A percentile compares a stretch with the other conserved stretches of the same genome.
Conservation (phyloP, 1,139 yeast genomes). For the Tardiomyces digboiensis region DNA sequence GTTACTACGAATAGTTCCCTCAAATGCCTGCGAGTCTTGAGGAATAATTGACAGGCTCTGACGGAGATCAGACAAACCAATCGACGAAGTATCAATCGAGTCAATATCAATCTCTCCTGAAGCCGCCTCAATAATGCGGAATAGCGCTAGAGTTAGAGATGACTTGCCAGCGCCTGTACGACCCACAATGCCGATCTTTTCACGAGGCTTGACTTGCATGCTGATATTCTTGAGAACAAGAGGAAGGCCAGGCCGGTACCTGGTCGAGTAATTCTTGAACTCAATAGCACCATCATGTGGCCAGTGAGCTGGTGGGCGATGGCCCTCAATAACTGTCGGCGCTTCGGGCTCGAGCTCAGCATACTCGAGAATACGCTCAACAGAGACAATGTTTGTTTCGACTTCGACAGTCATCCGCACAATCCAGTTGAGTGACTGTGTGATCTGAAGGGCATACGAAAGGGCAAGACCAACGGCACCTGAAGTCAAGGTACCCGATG, state of each 20-base stretch:
- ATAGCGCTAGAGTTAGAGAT: constrained; percentile 78
- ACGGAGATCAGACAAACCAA: constrained; percentile 81
- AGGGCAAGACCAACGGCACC: constrained; percentile 93
- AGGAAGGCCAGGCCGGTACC: constrained; percentile 79
- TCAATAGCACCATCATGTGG: constrained; percentile 66
- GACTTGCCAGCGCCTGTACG: constrained; percentile 98
- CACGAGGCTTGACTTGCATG: constrained; percentile 59
- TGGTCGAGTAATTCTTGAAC: constrained; percentile 69
- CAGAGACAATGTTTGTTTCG: constrained; percentile 93
- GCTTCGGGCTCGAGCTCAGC: constrained; percentile 72
- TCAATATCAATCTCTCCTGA: constrained; percentile 71
- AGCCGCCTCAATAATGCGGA: constrained; percentile 79
- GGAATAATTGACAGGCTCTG: constrained; percentile 86
- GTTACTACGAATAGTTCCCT: constrained; percentile 82
- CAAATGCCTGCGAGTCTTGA: constrained; percentile 94
- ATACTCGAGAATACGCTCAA: constrained; percentile 90
- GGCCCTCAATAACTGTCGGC: constrained; percentile 56
- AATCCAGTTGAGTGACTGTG: constrained; percentile 94
- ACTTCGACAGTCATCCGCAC: constrained; percentile 98
- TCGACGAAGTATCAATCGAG: constrained; percentile 50
- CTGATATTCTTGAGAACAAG: constrained; percentile 67
- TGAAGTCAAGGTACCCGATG: constrained; percentile 61
- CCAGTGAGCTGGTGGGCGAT: constrained; percentile 70
- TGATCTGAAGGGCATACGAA: constrained; percentile 84
- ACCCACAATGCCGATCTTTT: constrained; percentile 84